These are phyloP conservation scores for Passiflora organensis DNA, from an alignment of 345 rosid species.

Conservation along the genomic window DNA sequence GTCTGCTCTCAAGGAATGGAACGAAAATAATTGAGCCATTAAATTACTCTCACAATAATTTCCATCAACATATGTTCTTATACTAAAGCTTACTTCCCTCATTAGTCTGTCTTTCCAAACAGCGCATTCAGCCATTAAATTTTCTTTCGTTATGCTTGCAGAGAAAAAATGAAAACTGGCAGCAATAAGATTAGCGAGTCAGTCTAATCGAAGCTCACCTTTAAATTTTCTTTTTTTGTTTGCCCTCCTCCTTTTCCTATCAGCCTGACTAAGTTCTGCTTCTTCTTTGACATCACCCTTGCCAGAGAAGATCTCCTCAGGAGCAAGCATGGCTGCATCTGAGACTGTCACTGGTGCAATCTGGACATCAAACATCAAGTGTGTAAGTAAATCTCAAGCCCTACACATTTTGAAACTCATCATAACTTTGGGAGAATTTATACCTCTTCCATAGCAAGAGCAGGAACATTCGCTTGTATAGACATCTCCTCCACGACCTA, in stretches of 20 bases:
- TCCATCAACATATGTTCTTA: too few species aligned
- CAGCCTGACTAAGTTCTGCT: slow-evolving; percentile 70
- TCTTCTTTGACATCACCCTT: slow-evolving; percentile 86
- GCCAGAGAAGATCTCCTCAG: slow-evolving; percentile 82
- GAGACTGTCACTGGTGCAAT: slow-evolving; percentile 92
- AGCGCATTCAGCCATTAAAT: too few species aligned
- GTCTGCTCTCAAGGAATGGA: too few species aligned
- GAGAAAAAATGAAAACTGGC: background rate
- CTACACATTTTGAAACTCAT: slow-evolving; percentile 1
- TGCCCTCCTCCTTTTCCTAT: slow-evolving; percentile 96
- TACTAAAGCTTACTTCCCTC: too few species aligned
- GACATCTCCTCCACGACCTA: slow-evolving; percentile 92
- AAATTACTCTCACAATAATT: too few species aligned
- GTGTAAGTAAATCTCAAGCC: background rate
- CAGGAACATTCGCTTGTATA: slow-evolving; percentile 81
- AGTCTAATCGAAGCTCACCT: slow-evolving; percentile 37
- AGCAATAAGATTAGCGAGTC: too few species aligned
- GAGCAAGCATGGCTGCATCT: slow-evolving; percentile 98
- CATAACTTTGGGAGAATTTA: background rate
- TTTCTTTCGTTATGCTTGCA: too few species aligned
- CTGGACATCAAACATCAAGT: slow-evolving; percentile 23
- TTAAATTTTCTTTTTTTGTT: slow-evolving; percentile 84
- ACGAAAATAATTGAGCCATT: too few species aligned
- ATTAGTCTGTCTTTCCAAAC: too few species aligned
- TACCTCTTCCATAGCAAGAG: slow-evolving; percentile 99